A percentile compares a stretch with the other conserved stretches of the same genome.
These are phyloP conservation scores for Cutaneotrichosporon cyanovorans DNA, from an alignment of 1,284 basidiomycete species.

Conservation along the genomic window DNA sequence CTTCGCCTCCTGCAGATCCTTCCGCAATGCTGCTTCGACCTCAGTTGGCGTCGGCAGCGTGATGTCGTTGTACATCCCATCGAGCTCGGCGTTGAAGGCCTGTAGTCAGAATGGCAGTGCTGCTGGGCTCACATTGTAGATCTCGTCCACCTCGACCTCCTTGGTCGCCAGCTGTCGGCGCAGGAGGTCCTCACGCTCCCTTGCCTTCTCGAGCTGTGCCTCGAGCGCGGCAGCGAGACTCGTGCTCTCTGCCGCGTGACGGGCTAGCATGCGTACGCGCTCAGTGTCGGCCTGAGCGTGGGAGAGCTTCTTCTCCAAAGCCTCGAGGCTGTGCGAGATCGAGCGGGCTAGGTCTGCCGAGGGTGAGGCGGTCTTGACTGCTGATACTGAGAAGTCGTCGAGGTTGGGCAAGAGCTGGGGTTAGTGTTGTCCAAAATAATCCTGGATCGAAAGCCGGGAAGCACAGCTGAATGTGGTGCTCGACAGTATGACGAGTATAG, in stretches of 20 bases:
- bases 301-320: constrained; percentile 27
- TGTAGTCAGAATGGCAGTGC: constrained; percentile 34
- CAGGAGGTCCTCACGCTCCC: constrained; percentile 65
- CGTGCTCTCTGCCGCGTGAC: constrained; percentile 47
- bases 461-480: too few relatives aligned
- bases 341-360: too few relatives aligned
- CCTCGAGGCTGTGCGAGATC: constrained; percentile 11
- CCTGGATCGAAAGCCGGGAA: too few relatives aligned
- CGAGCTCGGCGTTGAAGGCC: constrained; percentile 88
- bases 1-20: constrained; percentile 65
- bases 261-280: constrained; percentile 15
- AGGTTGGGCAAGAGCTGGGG: background rate
- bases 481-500: too few relatives aligned
- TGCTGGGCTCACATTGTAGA: constrained; percentile 66
- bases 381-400: constrained; percentile 4
- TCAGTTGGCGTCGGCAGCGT: constrained; percentile 63
- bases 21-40: constrained; percentile 64
- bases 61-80: constrained; percentile 74
- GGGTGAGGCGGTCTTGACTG: background rate
- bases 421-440: too few relatives aligned
- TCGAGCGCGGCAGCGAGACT: constrained; percentile 56
- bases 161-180: constrained; percentile 65
- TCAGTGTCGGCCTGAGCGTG: constrained; percentile 24
- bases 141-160: constrained; percentile 77
- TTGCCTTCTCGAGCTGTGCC: constrained; percentile 59